Conservation (phyloP, 1,139 yeast species). For the Martiniozyma asiatica region DNA sequence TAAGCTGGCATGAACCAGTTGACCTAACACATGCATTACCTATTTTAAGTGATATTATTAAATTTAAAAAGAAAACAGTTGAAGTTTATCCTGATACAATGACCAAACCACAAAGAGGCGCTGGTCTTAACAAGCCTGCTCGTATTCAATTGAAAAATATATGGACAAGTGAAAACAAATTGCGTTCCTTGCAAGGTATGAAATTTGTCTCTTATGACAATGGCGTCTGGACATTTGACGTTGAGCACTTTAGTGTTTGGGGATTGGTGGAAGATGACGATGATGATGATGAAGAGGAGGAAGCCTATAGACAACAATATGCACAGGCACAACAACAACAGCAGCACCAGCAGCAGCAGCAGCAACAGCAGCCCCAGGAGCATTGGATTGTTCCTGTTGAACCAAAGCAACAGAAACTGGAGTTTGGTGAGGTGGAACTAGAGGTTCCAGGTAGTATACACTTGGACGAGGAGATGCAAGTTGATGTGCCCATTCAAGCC, state of each 20-base stretch:
- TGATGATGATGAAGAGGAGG: constrained; percentile 27
- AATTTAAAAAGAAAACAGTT: constrained; percentile 44
- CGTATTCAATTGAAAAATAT: constrained; percentile 63
- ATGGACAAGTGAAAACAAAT: constrained; percentile 36
- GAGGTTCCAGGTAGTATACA: too few relatives aligned
- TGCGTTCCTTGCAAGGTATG: constrained; percentile 51
- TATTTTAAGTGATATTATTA: constrained; percentile 48
- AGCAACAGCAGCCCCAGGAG: too few relatives aligned
- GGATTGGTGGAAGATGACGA: constrained; percentile 65
- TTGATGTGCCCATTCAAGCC: constrained; percentile 1
- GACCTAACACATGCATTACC: constrained; percentile 42
- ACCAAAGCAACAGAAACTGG: too few relatives aligned
- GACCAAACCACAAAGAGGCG: constrained; percentile 53
- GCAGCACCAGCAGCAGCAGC: neutral
- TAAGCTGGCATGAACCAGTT: too few relatives aligned
- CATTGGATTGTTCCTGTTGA: too few relatives aligned
- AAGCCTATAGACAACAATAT: constrained; percentile 23
- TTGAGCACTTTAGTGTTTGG: constrained; percentile 90
- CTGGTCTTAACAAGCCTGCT: constrained; percentile 76
- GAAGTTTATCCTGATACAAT: constrained; percentile 53
- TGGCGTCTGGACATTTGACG: constrained; percentile 74
- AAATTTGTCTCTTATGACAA: constrained; percentile 69
- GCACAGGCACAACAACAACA: constrained; percentile 20
- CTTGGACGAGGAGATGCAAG: neutral
- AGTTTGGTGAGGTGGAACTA: too few relatives aligned